Base-by-base conservation (phyloP, 768 basidiomycete genomes). In the Arthromyces matolae region DNA sequence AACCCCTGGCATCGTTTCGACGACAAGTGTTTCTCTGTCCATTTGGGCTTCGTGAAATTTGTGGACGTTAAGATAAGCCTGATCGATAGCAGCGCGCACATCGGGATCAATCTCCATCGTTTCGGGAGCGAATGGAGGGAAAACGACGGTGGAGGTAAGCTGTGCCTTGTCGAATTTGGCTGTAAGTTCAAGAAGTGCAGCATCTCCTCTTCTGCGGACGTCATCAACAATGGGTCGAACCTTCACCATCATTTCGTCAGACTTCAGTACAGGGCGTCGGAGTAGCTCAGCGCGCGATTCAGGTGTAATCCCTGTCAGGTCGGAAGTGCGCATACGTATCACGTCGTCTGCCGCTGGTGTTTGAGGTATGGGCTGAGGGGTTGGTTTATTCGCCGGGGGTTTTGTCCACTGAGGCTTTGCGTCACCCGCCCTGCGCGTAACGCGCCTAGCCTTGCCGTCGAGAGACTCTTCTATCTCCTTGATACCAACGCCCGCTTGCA, bases 1-100 rank as follows among this genome's bases (percentile, higher is more conserved):
- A 35, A 99, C 94, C 8, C 96, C 96, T 6, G 96, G 94, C 91
- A 93, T 97, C 9, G 96, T 98, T 68, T 97, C 93, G 6, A 99
- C 92, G 5, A 79, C 73, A 35, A 99, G 75, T 19, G 80, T 70
- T 42, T 77, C 72, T 39, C 75, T 75, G 52, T 84, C 81, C n/a
- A 79, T 70, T 69, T 98, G 94, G 5, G 93, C 93, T 18, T 78
- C 79, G 65, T 96, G 95, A 77, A 97, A 98, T 59, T 82, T 86
- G 66, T 76, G 78, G 62, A 99, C 89, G 64, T 99, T 99, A 50
- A 72, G 73, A 63, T 98, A 99, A 3, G 96, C 96, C 44, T 75
- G 68, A 60, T 96, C 87, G 62, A 98, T 95, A 19, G 96, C 92
- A 35, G 75, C 71, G 55, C 79, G 81, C 42, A 98, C 86, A 22